Percentiles rank a stretch among this genome's conserved stretches.
phyloP scores from a whole-genome alignment of 2,329 filamentous ascomycete genomes.

The Grosmannia serpens region DNA sequence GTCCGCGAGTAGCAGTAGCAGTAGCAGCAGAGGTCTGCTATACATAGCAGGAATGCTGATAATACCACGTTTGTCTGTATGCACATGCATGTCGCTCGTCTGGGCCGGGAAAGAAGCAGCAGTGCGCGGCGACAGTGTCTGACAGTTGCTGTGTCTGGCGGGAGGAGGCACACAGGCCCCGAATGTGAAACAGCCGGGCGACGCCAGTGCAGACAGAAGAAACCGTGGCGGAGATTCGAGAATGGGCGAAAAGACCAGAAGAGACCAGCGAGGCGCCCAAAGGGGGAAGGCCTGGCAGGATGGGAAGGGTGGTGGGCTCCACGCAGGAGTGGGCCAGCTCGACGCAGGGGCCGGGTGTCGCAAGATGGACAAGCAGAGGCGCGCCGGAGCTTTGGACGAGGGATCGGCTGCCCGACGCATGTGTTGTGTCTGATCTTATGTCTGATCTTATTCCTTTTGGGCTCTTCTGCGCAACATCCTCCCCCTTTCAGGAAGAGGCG shows the following conservation, averaged over 20 bases:
- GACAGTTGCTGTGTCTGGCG: not conserved
- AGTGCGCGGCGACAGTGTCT: not conserved
- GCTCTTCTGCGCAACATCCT: too few species aligned
- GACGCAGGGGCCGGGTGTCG: not conserved
- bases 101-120: not conserved
- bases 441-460: not conserved
- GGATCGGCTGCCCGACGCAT: not conserved
- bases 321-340: not conserved
- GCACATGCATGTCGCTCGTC: too few species aligned
- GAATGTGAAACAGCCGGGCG: slow-evolving; percentile 23
- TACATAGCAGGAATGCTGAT: too few species aligned
- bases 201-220: slow-evolving; percentile 13
- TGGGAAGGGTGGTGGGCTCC: not conserved
- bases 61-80: too few species aligned
- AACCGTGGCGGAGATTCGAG: slow-evolving; percentile 2
- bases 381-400: too few species aligned
- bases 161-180: slow-evolving; percentile 8
- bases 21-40: not conserved
- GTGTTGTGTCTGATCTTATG: not conserved
- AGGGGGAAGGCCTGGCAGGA: not conserved
- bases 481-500: too few species aligned
- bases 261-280: not conserved
- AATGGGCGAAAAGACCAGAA: too few species aligned
- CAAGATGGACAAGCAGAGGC: too few species aligned
- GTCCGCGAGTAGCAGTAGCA: not conserved